These are phyloP conservation scores for Entomophthora muscae DNA, from an alignment of 371 early-diverging fungal species.

Conservation along the genomic window DNA sequence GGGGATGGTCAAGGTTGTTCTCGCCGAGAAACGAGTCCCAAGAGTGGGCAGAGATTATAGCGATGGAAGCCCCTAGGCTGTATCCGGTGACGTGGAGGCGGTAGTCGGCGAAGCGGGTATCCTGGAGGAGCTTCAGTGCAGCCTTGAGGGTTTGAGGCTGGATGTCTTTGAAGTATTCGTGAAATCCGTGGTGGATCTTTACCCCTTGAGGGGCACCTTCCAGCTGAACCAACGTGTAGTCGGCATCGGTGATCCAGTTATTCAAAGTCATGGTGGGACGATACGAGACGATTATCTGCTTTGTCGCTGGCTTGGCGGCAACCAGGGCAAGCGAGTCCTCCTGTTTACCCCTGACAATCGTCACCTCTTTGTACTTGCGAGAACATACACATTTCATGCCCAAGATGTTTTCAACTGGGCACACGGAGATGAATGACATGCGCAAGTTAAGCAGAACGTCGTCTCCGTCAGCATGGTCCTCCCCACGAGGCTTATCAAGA, in stretches of 20 bases:
- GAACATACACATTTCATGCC: neutral
- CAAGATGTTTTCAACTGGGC: neutral
- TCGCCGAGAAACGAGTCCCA: neutral
- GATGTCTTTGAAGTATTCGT: neutral
- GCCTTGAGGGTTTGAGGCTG: neutral
- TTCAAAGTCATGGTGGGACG: neutral
- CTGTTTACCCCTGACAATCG: neutral
- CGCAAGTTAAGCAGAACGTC: neutral
- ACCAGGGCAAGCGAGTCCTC: neutral
- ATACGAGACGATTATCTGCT: neutral
- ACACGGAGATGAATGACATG: neutral
- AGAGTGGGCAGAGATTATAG: neutral
- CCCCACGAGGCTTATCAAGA: too few relatives aligned
- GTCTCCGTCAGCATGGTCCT: too few relatives aligned
- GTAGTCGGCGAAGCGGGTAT: neutral
- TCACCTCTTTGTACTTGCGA: neutral
- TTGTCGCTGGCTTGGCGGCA: neutral
- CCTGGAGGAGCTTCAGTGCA: neutral
- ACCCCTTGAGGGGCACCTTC: neutral
- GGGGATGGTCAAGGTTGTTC: neutral
- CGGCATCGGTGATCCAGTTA: neutral
- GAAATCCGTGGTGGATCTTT: neutral
- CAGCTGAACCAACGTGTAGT: neutral
- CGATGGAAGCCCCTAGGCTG: conserved; percentile 3
- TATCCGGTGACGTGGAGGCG: neutral